Evolutionary conservation across 23 red algal species (phyloP).

Genomic region (Gracilaria domingensis): DNA sequence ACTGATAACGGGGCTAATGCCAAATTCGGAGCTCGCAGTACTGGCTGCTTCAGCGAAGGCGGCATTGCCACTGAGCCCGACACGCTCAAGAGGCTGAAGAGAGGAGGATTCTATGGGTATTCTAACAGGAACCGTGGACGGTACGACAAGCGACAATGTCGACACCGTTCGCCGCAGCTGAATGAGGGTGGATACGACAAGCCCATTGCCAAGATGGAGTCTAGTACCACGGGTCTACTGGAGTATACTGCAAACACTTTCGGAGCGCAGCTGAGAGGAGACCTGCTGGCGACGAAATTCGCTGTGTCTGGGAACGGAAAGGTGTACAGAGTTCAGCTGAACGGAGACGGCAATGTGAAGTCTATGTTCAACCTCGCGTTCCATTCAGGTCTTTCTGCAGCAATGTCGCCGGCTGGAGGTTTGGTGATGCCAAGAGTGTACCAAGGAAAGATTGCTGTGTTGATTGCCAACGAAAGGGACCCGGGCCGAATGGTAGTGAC

Average conservation of each 20-base stretch:
- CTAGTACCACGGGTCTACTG: conserved; percentile 63
- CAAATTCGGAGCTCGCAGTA: conserved; percentile 56
- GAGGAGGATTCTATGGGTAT: conserved; percentile 73
- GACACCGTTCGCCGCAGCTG: conserved; percentile 39
- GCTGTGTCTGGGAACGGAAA: conserved; percentile 60
- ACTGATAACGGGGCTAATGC: conserved; percentile 73
- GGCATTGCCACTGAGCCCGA: conserved; percentile 43
- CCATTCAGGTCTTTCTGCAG: conserved; percentile 64
- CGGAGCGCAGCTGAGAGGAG: conserved; percentile 67
- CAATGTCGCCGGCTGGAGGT: conserved; percentile 62
- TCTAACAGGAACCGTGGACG: conserved; percentile 78
- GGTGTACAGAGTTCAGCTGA: conserved; percentile 57
- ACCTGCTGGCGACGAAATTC: conserved; percentile 76
- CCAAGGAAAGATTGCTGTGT: conserved; percentile 67
- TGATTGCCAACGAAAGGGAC: conserved; percentile 68
- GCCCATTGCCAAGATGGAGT: conserved; percentile 72
- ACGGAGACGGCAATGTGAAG: conserved; percentile 38
- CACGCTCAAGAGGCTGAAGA: conserved; percentile 50
- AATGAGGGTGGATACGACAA: conserved; percentile 49
- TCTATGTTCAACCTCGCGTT: conserved; percentile 55
- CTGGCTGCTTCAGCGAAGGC: conserved; percentile 36
- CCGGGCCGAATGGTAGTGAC: conserved; percentile 62
- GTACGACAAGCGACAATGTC: conserved; percentile 50
- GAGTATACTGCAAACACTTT: conserved; percentile 79
- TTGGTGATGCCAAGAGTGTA: conserved; percentile 78